phyloP scores from a whole-genome alignment of 306 rosid species.

The Begonia loranthoides region DNA sequence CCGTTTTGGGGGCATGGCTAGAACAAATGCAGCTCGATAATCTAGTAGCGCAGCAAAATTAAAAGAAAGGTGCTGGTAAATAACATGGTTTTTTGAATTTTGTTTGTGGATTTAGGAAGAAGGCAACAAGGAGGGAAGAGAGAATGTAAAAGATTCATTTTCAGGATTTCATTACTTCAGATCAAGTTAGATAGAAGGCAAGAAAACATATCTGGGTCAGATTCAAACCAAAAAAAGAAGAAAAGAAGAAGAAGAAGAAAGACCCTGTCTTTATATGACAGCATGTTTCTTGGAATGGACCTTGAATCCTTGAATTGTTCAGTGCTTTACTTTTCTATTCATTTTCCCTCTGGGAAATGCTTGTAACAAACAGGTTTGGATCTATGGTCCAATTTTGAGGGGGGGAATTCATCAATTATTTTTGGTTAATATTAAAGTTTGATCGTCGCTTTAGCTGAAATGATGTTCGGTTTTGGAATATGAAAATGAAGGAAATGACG shows the following conservation, averaged over 20 bases:
- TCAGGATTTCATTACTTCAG: slow-evolving; percentile 21
- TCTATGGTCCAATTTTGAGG: neutral
- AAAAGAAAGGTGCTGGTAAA: slow-evolving; percentile 15
- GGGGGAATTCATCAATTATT: neutral
- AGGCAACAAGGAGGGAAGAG: slow-evolving; percentile 11
- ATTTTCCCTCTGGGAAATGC: neutral
- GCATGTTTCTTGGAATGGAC: neutral
- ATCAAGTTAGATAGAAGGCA: slow-evolving; percentile 16
- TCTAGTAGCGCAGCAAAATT: slow-evolving; percentile 57
- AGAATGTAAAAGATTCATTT: slow-evolving; percentile 19
- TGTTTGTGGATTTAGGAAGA: slow-evolving; percentile 13
- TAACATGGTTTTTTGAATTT: slow-evolving; percentile 23
- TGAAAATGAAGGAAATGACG: no score
- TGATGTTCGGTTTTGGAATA: no score
- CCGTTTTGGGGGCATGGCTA: slow-evolving; percentile 50
- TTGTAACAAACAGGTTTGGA: neutral
- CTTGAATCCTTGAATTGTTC: neutral
- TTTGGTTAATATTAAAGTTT: neutral
- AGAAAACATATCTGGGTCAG: slow-evolving; percentile 13
- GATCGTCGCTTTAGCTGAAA: no score
- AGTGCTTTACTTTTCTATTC: neutral
- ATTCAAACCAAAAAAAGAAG: neutral
- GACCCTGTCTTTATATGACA: slow-evolving; percentile 9
- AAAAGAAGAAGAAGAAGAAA: neutral
- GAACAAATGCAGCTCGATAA: slow-evolving; percentile 59